These are phyloP conservation scores for Ophiostoma sp. DNA, from an alignment of 2,329 filamentous ascomycete species.

Conservation along the genomic window DNA sequence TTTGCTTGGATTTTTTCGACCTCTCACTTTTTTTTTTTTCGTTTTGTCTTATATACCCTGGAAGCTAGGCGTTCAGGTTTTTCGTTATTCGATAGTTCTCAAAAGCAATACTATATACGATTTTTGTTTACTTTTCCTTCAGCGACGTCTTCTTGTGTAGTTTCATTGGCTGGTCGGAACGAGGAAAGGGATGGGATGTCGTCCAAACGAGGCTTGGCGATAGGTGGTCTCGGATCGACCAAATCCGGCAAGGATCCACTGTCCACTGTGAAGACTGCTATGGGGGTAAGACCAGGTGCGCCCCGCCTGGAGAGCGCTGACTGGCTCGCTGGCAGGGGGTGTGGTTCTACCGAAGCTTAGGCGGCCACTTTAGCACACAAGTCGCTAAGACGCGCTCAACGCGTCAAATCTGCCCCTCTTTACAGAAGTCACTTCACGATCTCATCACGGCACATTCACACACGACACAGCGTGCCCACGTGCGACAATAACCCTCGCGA, in stretches of 20 bases:
- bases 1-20: neutral
- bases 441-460: neutral
- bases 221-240: neutral
- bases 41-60: neutral
- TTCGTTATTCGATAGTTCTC: neutral
- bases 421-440: neutral
- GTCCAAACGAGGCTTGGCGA: neutral
- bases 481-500: neutral
- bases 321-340: neutral
- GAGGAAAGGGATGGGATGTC: neutral
- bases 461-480: neutral
- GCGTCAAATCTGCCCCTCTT: conserved; percentile 10
- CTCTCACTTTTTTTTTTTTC: neutral
- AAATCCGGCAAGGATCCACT: no score
- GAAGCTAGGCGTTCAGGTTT: neutral
- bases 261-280: neutral
- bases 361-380: conserved; percentile 2
- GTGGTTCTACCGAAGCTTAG: neutral
- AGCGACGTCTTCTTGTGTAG: neutral
- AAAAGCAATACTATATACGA: neutral
- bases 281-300: neutral
- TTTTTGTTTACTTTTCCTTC: neutral
- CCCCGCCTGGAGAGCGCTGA: neutral
- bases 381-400: conserved; percentile 9
- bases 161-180: neutral